phyloP scores from a whole-genome alignment of 2,329 filamentous ascomycete species.

The Fusarium transvaalense region DNA sequence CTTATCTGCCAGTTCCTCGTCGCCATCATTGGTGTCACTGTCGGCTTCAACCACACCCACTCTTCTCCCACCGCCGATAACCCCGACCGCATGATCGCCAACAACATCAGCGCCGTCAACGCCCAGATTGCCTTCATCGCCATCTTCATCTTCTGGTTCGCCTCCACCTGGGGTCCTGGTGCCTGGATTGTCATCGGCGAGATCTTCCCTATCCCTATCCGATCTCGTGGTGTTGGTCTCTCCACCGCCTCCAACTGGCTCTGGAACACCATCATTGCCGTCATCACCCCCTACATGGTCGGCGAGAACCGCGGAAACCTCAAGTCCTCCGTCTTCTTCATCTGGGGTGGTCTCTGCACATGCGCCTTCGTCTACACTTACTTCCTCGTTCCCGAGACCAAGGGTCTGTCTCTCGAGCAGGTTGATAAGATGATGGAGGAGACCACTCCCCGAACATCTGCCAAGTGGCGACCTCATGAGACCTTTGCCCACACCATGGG shows the following conservation, averaged over 20 bases:
- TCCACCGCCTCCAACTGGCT: constrained; percentile 75
- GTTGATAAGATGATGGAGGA: constrained; percentile 92
- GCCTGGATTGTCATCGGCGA: constrained; percentile 89
- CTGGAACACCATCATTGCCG: constrained; percentile 80
- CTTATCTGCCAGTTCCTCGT: constrained; percentile 88
- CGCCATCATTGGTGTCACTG: constrained; percentile 77
- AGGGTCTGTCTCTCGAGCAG: constrained; percentile 82
- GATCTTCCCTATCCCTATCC: constrained; percentile 90
- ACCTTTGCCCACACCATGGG: constrained; percentile 71
- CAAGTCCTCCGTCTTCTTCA: constrained; percentile 78
- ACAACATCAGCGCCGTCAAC: constrained; percentile 65
- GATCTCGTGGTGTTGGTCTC: constrained; percentile 86
- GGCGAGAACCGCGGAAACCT: constrained; percentile 58
- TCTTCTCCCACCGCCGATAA: constrained; percentile 56
- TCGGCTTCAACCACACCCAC: constrained; percentile 66
- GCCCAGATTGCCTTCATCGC: constrained; percentile 88
- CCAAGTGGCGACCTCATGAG: constrained; percentile 78
- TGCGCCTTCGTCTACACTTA: constrained; percentile 73
- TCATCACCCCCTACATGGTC: constrained; percentile 78
- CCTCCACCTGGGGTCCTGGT: constrained; percentile 86
- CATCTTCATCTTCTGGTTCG: constrained; percentile 95
- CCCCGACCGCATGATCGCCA: constrained; percentile 55
- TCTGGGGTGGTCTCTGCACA: constrained; percentile 78
- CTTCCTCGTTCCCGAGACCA: constrained; percentile 80
- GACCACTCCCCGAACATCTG: constrained; percentile 79